phyloP scores from a whole-genome alignment of 495 filamentous ascomycete genomes.

The Daldinia concentrica region DNA sequence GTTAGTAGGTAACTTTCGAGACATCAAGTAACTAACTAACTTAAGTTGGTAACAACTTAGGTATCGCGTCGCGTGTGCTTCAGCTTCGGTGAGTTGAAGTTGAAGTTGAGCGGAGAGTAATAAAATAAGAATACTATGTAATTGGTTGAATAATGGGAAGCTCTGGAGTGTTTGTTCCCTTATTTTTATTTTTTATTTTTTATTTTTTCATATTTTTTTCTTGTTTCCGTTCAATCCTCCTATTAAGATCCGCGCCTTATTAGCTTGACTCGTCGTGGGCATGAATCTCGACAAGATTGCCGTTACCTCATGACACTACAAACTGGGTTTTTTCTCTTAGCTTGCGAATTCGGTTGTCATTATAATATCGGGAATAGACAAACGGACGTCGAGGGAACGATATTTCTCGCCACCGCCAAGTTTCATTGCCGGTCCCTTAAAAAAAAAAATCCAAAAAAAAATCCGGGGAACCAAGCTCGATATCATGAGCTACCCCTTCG shows the following conservation, averaged over 20 bases:
- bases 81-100: slow-evolving; percentile 9
- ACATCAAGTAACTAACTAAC: background rate
- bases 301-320: background rate
- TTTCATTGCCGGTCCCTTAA: slow-evolving; percentile 26
- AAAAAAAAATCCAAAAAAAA: slow-evolving; percentile 20
- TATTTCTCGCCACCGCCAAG: slow-evolving; percentile 37
- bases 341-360: background rate
- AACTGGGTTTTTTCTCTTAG: background rate
- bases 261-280: background rate
- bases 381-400: background rate
- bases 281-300: background rate
- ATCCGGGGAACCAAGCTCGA: slow-evolving; percentile 34
- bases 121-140: background rate
- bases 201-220: no score
- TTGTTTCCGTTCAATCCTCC: background rate
- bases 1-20: slow-evolving; percentile 15
- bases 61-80: slow-evolving; percentile 14
- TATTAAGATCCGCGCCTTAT: background rate
- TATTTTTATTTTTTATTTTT: background rate
- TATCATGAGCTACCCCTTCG: slow-evolving; percentile 21
- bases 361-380: background rate
- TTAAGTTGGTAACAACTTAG: background rate
- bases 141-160: background rate
- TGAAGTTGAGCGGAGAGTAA: background rate
- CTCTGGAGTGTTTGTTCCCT: background rate